Base-by-base conservation (phyloP, 2,329 filamentous ascomycete genomes). In the Fusarium buharicum region DNA sequence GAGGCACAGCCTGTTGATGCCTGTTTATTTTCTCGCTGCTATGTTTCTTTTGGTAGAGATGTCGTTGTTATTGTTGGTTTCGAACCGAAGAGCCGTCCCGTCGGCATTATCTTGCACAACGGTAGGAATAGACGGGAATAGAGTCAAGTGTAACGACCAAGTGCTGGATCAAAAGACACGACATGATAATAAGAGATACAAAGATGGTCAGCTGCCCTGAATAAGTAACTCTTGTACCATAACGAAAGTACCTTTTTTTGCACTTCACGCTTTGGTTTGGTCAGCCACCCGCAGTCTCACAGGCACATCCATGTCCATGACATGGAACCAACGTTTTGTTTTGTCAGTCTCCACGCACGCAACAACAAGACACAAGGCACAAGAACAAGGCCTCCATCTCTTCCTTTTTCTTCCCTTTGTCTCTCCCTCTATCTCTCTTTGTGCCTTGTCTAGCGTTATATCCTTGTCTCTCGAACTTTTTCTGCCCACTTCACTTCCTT, bases 301-400 rank as follows among this genome's bases (percentile, higher is more conserved):
- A 66, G 62, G 63, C 63, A 61, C 50, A 54, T 51, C 59, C 44
- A 50, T 58, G 48, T 51, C 41, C 44, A 39, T 52, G 54, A 27
- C 55, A 44, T 33, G 55, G 40, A 33, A 53, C 39, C 55, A 59
- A 47, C 28, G 28, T 46, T 30, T 59, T 31, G 39, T 37, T 18
- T 50, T 56, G 33, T 46, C 39, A n/a, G n/a, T n/a, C n/a, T n/a
- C n/a, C n/a, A n/a, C n/a, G n/a, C n/a, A n/a, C n/a, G n/a, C n/a
- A n/a, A n/a, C n/a, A 34, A 51, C 43, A 40, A 43, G 27, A 60
- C 38, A 27, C 20, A 36, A 46, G 41, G 28, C 34, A 31, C 17
- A 12, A 33, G 13, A 13, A 33, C 30, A 33, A 33, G 30, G 30
- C 30, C 30, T 33, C 30, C 43, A 17, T 39, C 37, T 41, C 27